phyloP scores from a whole-genome alignment of 2,329 filamentous ascomycete genomes.

The Colletotrichum endophyticum region DNA sequence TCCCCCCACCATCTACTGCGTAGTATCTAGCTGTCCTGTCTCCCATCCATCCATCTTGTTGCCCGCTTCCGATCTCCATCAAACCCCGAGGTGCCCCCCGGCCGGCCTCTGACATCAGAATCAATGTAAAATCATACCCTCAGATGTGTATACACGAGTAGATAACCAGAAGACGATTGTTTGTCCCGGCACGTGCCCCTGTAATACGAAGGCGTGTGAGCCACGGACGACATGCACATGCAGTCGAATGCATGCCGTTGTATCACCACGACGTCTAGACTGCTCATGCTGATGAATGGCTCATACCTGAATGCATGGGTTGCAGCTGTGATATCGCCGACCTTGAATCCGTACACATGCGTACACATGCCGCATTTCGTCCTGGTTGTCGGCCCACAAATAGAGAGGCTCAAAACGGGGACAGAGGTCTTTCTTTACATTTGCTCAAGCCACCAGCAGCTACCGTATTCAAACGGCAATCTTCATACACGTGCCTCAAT shows the following conservation, averaged over 20 bases:
- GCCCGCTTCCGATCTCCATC: not conserved
- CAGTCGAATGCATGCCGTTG: not conserved
- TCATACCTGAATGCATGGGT: not conserved
- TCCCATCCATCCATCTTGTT: not conserved
- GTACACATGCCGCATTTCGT: not conserved
- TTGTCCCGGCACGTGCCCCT: not conserved
- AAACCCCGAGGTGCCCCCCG: not conserved
- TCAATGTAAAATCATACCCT: not conserved
- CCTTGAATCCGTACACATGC: not conserved
- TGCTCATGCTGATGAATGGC: not conserved
- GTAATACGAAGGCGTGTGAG: not conserved
- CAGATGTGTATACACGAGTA: not conserved
- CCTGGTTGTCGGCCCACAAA: not conserved
- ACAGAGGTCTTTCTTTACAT: not conserved
- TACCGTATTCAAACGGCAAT: not conserved
- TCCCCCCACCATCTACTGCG: not conserved
- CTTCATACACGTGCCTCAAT: not conserved
- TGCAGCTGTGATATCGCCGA: not conserved
- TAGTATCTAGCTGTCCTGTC: not conserved
- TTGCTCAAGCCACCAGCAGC: not conserved
- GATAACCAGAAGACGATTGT: not conserved
- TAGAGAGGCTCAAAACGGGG: not conserved
- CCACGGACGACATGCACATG: not conserved
- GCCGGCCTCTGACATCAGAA: conserved; percentile 3
- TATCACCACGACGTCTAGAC: not conserved